Conservation (phyloP, 768 basidiomycete genomes). For the Pleurotus djamor region DNA sequence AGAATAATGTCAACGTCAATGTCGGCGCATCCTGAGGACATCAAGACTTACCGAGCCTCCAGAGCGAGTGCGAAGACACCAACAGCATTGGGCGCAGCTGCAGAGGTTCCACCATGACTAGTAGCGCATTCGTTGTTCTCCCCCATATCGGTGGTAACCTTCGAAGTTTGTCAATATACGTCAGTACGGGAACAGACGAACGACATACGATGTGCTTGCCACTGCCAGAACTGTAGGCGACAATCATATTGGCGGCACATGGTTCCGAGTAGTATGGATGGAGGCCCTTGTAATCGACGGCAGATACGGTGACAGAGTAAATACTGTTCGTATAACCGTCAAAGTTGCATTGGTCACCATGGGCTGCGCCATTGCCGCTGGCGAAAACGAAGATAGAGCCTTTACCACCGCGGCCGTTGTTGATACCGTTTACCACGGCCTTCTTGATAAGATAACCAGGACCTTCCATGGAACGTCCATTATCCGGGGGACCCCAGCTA, state of each 20-base stretch:
- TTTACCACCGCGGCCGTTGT: slow-evolving; percentile 84
- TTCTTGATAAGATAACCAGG: slow-evolving; percentile 90
- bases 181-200: slow-evolving; percentile 11
- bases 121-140: slow-evolving; percentile 70
- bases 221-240: slow-evolving; percentile 93
- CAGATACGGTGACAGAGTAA: slow-evolving; percentile 94
- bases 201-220: slow-evolving; percentile 86
- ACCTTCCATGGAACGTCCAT: slow-evolving; percentile 92
- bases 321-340: slow-evolving; percentile 99
- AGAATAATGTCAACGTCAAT: slow-evolving; percentile 4
- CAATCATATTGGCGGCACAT: slow-evolving; percentile 97
- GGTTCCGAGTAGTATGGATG: slow-evolving; percentile 97
- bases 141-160: slow-evolving; percentile 96
- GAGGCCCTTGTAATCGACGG: slow-evolving; percentile 88
- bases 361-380: slow-evolving; percentile 90
- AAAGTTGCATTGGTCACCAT: slow-evolving; percentile 97
- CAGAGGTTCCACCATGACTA: slow-evolving; percentile 93
- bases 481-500: slow-evolving; percentile 98
- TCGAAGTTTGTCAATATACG: slow-evolving; percentile 7
- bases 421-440: slow-evolving; percentile 91
- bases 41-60: slow-evolving; percentile 64
- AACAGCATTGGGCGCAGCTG: slow-evolving; percentile 95
- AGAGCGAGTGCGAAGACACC: slow-evolving; percentile 92
- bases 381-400: slow-evolving; percentile 97
- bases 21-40: not conserved